Conservation (phyloP, 352 stramenopile species). For the Pythium sp. region DNA sequence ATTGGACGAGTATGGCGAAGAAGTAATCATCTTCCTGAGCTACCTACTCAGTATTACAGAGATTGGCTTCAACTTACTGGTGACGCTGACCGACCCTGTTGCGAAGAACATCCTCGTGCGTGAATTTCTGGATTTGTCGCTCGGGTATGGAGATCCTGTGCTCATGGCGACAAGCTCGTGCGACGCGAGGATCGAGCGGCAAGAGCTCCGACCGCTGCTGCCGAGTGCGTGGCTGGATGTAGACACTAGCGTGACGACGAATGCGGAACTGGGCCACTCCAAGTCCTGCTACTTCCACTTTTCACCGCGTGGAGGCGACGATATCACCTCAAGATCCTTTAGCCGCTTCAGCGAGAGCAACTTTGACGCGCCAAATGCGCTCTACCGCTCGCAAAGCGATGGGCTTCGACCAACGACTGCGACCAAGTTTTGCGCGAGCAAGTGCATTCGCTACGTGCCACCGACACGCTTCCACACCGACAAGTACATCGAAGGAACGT, state of each 20-base stretch:
- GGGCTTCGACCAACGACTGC: slow-evolving; percentile 12
- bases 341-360: slow-evolving; percentile 28
- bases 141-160: slow-evolving; percentile 45
- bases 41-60: slow-evolving; percentile 65
- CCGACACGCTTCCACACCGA: slow-evolving; percentile 49
- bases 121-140: slow-evolving; percentile 63
- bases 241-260: slow-evolving; percentile 20
- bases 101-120: slow-evolving; percentile 61
- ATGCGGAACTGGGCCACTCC: slow-evolving; percentile 16
- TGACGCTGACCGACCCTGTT: slow-evolving; percentile 54
- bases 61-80: slow-evolving; percentile 64
- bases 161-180: slow-evolving; percentile 72
- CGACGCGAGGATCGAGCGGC: slow-evolving; percentile 62
- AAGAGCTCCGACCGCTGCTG: slow-evolving; percentile 39
- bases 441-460: slow-evolving; percentile 65
- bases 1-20: slow-evolving; percentile 54
- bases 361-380: slow-evolving; percentile 17
- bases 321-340: slow-evolving; percentile 22
- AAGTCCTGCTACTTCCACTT: slow-evolving; percentile 34
- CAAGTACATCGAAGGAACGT: slow-evolving; percentile 43
- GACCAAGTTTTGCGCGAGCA: slow-evolving; percentile 12
- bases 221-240: slow-evolving; percentile 65
- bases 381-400: slow-evolving; percentile 21
- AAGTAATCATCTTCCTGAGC: slow-evolving; percentile 54
- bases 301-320: slow-evolving; percentile 22